Evolutionary conservation across 2,329 filamentous ascomycete species (phyloP), one percentile per base, ranked within the genome.

Genomic region (Xylariaceae sp.): DNA sequence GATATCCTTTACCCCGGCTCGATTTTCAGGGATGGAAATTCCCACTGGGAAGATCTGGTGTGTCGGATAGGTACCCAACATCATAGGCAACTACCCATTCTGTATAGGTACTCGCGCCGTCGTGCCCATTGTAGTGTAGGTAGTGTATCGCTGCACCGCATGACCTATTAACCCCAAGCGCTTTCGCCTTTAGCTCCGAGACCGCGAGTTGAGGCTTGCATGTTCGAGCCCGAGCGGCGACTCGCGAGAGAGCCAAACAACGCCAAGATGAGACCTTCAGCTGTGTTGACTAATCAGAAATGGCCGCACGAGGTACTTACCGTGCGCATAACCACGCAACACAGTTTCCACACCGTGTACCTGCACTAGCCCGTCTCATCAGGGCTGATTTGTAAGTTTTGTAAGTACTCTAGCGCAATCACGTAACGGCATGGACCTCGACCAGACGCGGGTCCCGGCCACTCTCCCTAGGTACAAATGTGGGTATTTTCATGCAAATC

Each of bases 131-230:
- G n/a, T n/a, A n/a, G n/a, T n/a, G n/a, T n/a, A n/a, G n/a, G n/a
- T n/a, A n/a, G n/a, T n/a, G n/a, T n/a, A n/a, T n/a, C n/a, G n/a
- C n/a, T 26, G 4, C 8, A 26, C 8, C 26, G 26, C 26, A 26
- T 26, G 26, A 26, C 26, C 26, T n/a, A n/a, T n/a, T n/a, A n/a
- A n/a, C n/a, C 26, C 26, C 4, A 26, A 44, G 51, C 51, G 55
- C 53, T 50, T 40, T 47, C 44, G 56, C 50, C 51, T 39, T 48
- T 56, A 48, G 53, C 22, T 40, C 56, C 53, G 56, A 57, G 19
- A 47, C 46, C 52, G 51, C 48, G 51, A 57, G 44, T 10, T 30
- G 42, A 19, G 52, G 44, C 62, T 59, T 55, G 53, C 59, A 50
- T 49, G 52, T 54, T 62, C 60, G 55, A 49, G 48, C 51, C 57